Evolutionary conservation across 164 flowering plant species (phyloP).

Genomic region (Santalum album): DNA sequence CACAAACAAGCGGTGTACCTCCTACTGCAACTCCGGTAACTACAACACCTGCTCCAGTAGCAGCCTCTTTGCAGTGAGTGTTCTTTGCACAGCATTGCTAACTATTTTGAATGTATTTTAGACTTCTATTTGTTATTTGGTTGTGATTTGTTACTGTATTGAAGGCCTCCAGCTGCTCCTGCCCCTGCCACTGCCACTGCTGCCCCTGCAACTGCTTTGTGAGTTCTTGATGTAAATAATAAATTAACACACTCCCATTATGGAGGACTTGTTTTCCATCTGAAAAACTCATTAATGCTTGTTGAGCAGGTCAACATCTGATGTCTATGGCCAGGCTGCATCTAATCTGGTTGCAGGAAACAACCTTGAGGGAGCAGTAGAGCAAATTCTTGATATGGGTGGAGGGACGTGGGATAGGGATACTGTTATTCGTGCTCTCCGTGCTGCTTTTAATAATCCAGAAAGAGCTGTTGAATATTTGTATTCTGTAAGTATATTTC

Average conservation of each 20-base stretch:
- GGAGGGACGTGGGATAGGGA: conserved; percentile 97
- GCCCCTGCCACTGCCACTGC: conserved; percentile 15
- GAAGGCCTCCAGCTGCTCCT: conserved; percentile 32
- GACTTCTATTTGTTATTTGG: not conserved
- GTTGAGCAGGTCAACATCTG: conserved; percentile 36
- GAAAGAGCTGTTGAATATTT: conserved; percentile 96
- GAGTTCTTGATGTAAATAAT: conserved; percentile 10
- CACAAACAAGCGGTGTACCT: conserved; percentile 30
- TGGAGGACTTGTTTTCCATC: too few relatives aligned
- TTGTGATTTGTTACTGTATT: not conserved
- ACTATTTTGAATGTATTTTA: not conserved
- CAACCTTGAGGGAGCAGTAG: conserved; percentile 57
- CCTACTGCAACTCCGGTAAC: conserved; percentile 28
- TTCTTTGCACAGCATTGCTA: not conserved
- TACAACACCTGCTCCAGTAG: conserved; percentile 27
- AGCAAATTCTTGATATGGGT: conserved; percentile 89
- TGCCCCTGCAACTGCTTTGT: conserved; percentile 26
- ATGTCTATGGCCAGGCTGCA: conserved; percentile 80
- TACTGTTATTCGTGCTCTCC: conserved; percentile 81
- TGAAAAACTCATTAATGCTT: not conserved
- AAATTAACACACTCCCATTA: too few relatives aligned
- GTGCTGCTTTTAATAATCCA: conserved; percentile 95
- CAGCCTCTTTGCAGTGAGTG: conserved; percentile 46
- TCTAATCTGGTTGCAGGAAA: conserved; percentile 84
- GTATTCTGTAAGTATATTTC: conserved; percentile 60